Evolutionary conservation across 2,329 filamentous ascomycete species (phyloP), one percentile per base, ranked within the genome.

Genomic region (Phialophora macrospora): DNA sequence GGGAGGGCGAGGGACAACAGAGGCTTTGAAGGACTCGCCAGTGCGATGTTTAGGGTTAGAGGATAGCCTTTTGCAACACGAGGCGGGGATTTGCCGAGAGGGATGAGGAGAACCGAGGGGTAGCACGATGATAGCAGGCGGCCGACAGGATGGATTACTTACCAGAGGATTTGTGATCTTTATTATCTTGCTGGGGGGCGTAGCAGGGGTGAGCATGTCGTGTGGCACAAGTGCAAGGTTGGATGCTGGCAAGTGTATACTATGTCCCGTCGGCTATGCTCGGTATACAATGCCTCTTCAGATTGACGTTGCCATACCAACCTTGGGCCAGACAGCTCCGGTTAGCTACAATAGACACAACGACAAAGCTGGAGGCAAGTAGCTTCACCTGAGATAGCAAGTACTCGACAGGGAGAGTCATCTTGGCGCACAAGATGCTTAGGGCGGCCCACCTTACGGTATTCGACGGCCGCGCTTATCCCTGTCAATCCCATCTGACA

Each of bases 31-130:
- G 17, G 17, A n/a, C 38, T 44, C 38, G 17, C 38, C 14, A n/a
- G 38, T 6, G 17, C 17, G 38, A 26, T 51, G 24, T 26, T 26
- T 59, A 32, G 30, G 12, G 12, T 59, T 34, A 44, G 26, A 20
- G 4, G 17, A 14, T 28, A 34, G 26, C 9, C 30, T 8, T 28
- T 34, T 20, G 28, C 17, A 46, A 22, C 6, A 14, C 20, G 6
- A 20, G 41, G 44, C 20, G 48, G 59, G 49, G 32, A 55, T 24
- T 34, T 7, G 26, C 48, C 48, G 9, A 22, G 14, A 34, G 4
- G 48, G 32, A 44, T 55, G 59, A 62, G 59, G 59, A 62, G 59
- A 62, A 55, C 48, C 59, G 59, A 55, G 59, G 59, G 49, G 32
- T 55, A 62, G 17, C 54, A 30, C 12, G 32, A 12, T 28, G 20